These are phyloP conservation scores for Bathelium albidoporum DNA, from an alignment of 495 filamentous ascomycete species.

Conservation along the genomic window DNA sequence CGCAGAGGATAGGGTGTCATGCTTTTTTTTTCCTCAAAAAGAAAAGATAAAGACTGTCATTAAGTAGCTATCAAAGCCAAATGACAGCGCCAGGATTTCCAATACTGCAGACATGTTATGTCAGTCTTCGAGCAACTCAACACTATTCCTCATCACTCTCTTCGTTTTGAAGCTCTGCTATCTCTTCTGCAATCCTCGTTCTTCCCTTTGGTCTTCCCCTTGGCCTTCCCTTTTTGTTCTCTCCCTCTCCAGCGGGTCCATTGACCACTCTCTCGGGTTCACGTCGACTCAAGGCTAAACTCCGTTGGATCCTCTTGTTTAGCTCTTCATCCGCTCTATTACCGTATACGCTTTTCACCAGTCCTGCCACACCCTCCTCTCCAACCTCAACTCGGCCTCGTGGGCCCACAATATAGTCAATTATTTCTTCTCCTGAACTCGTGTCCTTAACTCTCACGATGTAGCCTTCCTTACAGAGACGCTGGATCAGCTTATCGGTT, in stretches of 20 bases:
- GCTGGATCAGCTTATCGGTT: constrained; percentile 63
- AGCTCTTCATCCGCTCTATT: constrained; percentile 20
- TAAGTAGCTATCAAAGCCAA: neutral
- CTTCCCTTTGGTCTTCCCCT: constrained; percentile 8
- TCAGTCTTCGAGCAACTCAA: too few relatives aligned
- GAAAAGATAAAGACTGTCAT: too few relatives aligned
- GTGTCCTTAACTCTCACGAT: constrained; percentile 54
- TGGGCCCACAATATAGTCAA: constrained; percentile 70
- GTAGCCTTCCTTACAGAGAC: constrained; percentile 75
- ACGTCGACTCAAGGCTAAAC: constrained; percentile 21
- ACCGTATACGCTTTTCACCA: constrained; percentile 55
- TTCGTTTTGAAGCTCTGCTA: constrained; percentile 13
- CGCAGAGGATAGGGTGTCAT: too few relatives aligned
- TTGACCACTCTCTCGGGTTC: neutral
- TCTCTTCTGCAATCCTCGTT: constrained; percentile 11
- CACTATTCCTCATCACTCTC: constrained; percentile 10
- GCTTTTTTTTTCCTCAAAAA: too few relatives aligned
- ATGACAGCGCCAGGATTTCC: neutral
- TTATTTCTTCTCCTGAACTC: constrained; percentile 44
- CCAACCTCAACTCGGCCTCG: constrained; percentile 82
- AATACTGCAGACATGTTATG: neutral
- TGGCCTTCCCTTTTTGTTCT: constrained; percentile 15
- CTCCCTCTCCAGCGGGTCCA: neutral
- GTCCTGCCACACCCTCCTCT: constrained; percentile 53
- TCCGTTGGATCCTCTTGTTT: constrained; percentile 28